These are phyloP conservation scores for Ammopiptanthus mongolicus DNA, from an alignment of 306 rosid genomes.

Conservation along the genomic window DNA sequence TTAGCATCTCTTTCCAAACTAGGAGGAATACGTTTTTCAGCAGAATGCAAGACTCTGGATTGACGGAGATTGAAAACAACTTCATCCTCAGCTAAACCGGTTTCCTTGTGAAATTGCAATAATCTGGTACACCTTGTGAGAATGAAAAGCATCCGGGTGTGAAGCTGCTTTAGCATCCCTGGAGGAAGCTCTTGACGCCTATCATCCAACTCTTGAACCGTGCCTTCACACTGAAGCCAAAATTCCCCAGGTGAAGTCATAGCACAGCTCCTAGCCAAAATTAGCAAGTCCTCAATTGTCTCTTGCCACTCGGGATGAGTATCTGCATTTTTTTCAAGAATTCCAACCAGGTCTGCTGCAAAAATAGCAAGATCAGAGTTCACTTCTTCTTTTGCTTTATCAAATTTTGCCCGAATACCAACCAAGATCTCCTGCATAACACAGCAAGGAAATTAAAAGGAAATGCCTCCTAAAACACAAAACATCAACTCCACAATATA, in stretches of 20 bases:
- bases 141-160: slow-evolving; percentile 93
- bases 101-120: slow-evolving; percentile 96
- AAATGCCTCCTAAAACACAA: slow-evolving; percentile 21
- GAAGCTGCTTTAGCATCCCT: slow-evolving; percentile 90
- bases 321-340: slow-evolving; percentile 89
- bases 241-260: slow-evolving; percentile 86
- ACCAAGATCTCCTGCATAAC: slow-evolving; percentile 79
- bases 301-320: slow-evolving; percentile 96
- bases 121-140: slow-evolving; percentile 95
- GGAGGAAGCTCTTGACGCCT: slow-evolving; percentile 95
- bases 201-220: slow-evolving; percentile 98
- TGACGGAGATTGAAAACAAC: slow-evolving; percentile 77
- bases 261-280: slow-evolving; percentile 97
- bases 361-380: slow-evolving; percentile 82
- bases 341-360: slow-evolving; percentile 92
- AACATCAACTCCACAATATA: slow-evolving; percentile 5
- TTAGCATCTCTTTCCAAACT: slow-evolving; percentile 55
- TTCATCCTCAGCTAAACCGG: slow-evolving; percentile 85
- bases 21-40: slow-evolving; percentile 68
- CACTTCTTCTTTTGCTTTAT: slow-evolving; percentile 95
- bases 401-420: slow-evolving; percentile 81
- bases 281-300: slow-evolving; percentile 88
- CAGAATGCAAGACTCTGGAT: slow-evolving; percentile 65
- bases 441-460: slow-evolving; percentile 14
- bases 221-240: slow-evolving; percentile 98